These are phyloP conservation scores for Sarcodon aspratus DNA, from an alignment of 768 basidiomycete genomes.

Conservation along the genomic window DNA sequence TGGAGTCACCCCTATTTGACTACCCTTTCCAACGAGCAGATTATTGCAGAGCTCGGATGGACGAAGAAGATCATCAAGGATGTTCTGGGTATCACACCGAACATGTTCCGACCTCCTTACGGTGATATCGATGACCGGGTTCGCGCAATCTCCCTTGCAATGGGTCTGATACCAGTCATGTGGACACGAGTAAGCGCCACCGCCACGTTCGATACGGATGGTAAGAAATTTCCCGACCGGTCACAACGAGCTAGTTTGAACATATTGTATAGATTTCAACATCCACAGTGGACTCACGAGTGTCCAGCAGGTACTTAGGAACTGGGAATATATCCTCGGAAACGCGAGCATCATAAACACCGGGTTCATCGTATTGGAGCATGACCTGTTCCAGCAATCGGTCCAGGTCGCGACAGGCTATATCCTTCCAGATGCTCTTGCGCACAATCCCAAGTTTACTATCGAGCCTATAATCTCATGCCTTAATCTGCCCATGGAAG, in stretches of 20 bases:
- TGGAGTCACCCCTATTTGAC: slow-evolving; percentile 70
- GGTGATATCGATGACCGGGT: slow-evolving; percentile 83
- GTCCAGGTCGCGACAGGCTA: slow-evolving; percentile 83
- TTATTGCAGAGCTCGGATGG: slow-evolving; percentile 87
- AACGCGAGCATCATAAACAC: slow-evolving; percentile 43
- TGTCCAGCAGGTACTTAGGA: slow-evolving; percentile 48
- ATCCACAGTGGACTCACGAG: slow-evolving; percentile 50
- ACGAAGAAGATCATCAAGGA: slow-evolving; percentile 78
- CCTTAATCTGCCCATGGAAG: slow-evolving; percentile 38
- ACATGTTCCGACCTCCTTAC: slow-evolving; percentile 73
- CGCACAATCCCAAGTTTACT: slow-evolving; percentile 50
- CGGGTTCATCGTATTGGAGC: slow-evolving; percentile 88
- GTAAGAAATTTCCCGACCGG: slow-evolving; percentile 17
- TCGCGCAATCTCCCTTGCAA: slow-evolving; percentile 68
- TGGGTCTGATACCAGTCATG: slow-evolving; percentile 55
- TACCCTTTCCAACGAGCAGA: slow-evolving; percentile 63
- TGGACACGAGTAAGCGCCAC: slow-evolving; percentile 64
- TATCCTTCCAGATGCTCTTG: slow-evolving; percentile 72
- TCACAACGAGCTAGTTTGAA: slow-evolving; percentile 2
- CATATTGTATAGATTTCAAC: slow-evolving; percentile 51
- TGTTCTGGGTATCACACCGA: slow-evolving; percentile 66
- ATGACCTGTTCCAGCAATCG: slow-evolving; percentile 76
- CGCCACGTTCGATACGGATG: slow-evolving; percentile 63
- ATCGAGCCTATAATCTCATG: slow-evolving; percentile 68
- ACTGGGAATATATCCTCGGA: slow-evolving; percentile 64